phyloP scores from a whole-genome alignment of 345 rosid genomes.

The Eucalyptus cloeziana region DNA sequence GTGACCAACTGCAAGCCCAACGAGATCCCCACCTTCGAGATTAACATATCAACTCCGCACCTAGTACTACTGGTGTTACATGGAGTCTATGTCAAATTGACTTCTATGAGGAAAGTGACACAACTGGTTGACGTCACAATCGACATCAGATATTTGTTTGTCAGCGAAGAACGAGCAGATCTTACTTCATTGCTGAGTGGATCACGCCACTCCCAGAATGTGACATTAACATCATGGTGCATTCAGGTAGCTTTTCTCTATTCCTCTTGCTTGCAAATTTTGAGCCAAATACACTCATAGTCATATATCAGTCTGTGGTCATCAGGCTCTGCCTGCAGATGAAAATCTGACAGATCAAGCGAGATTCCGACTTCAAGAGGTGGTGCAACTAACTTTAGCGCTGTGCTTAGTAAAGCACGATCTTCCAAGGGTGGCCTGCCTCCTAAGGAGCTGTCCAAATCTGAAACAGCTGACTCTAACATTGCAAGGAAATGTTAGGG shows the following conservation, averaged over 20 bases:
- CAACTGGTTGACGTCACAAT: background rate
- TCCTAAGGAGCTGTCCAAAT: background rate
- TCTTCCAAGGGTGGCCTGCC: background rate
- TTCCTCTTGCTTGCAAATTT: background rate
- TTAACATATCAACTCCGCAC: constrained; percentile 2
- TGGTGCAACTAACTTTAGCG: background rate
- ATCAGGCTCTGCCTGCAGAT: background rate
- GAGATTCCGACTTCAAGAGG: background rate
- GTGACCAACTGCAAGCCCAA: background rate
- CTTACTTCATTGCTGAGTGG: background rate
- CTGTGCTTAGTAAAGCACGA: background rate
- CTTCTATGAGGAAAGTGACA: background rate
- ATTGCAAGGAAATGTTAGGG: background rate
- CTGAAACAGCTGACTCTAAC: background rate
- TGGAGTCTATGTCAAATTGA: background rate
- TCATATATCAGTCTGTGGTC: background rate
- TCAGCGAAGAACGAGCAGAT: background rate
- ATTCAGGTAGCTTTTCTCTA: background rate
- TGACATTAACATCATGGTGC: background rate
- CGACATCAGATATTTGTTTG: background rate
- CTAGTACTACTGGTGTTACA: background rate
- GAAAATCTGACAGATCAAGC: background rate
- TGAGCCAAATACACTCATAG: background rate
- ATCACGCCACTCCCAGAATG: background rate
- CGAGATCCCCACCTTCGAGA: background rate